Evolutionary conservation across 2,329 filamentous ascomycete species (phyloP), one percentile per base, ranked within the genome.

Genomic region (Colletotrichum gloeosporioides): DNA sequence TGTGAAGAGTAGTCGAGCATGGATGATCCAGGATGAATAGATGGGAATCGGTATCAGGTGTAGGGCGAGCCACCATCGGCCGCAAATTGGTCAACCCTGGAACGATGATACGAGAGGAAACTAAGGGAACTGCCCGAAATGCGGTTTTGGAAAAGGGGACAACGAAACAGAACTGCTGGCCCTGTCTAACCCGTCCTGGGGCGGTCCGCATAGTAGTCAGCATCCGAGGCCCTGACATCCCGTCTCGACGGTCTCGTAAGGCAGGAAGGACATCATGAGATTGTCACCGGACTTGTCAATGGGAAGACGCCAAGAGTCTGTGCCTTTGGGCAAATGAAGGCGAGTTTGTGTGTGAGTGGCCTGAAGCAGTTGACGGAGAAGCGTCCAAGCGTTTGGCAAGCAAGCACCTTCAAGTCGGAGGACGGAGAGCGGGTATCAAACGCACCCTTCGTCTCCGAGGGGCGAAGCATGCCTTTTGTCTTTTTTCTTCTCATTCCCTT

Each of bases 191-290:
- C 66, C 36, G 59, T 39, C 32, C 27, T 61, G 49, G 49, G 12
- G 72, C 49, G 34, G 63, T 57, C 39, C 39, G 73, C 69, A 73
- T 73, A 29, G 32, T 44, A 61, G 53, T 22, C 55, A 64, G 69
- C 73, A 64, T 75, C 69, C 63, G 73, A 75, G 73, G 32, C 73
- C 73, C 69, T 73, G 73, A 75, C 69, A 73, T 75, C 69, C 73
- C 73, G 69, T 73, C 73, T 73, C 57, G 57, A 55, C 63, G 61
- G 69, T 73, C 62, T 75, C 25, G 55, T 62, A 64, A 73, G 73
- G 73, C 36, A 72, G 62, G 32, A 68, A 44, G 63, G 34, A 36
- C 25, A 63, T 59, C 57, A 27, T 29, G 57, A 68, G 63, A 68
- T 63, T 29, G 63, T 62, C 69, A 29, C 57, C 36, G 44, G 57